phyloP scores from a whole-genome alignment of 164 flowering plant species.

The Vitis riparia region DNA sequence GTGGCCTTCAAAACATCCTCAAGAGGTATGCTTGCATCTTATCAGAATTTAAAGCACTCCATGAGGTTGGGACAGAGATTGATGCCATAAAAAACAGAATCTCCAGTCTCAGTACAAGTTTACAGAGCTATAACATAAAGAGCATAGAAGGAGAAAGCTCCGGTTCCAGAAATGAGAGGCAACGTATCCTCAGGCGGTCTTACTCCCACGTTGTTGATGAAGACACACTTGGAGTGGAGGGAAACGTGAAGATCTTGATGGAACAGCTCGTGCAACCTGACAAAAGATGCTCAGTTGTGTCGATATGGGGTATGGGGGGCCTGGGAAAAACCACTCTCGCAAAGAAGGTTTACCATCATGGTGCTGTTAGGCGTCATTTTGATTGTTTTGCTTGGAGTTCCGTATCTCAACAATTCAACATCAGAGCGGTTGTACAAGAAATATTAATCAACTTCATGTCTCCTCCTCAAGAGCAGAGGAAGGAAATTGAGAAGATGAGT shows the following conservation, averaged over 20 bases:
- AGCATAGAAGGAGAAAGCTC: neutral
- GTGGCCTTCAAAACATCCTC: neutral
- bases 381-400: constrained; percentile 20
- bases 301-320: constrained; percentile 26
- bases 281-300: neutral
- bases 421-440: constrained; percentile 9
- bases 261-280: neutral
- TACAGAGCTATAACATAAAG: constrained; percentile 12
- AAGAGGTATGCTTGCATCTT: constrained; percentile 7
- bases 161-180: neutral
- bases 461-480: constrained; percentile 1
- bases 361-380: constrained; percentile 3
- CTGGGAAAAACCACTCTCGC: constrained; percentile 31
- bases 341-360: constrained; percentile 11
- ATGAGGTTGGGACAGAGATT: constrained; percentile 15
- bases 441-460: constrained; percentile 1
- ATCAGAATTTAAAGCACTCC: neutral
- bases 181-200: neutral
- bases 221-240: constrained; percentile 14
- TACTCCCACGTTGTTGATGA: constrained; percentile 9
- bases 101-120: neutral
- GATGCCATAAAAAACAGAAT: constrained; percentile 9
- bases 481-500: neutral
- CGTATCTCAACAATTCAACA: constrained; percentile 16
- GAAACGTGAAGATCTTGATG: neutral